Evolutionary conservation across 1,139 yeast genomes (phyloP).

Genomic region (Suhomyces bolitotheri): DNA sequence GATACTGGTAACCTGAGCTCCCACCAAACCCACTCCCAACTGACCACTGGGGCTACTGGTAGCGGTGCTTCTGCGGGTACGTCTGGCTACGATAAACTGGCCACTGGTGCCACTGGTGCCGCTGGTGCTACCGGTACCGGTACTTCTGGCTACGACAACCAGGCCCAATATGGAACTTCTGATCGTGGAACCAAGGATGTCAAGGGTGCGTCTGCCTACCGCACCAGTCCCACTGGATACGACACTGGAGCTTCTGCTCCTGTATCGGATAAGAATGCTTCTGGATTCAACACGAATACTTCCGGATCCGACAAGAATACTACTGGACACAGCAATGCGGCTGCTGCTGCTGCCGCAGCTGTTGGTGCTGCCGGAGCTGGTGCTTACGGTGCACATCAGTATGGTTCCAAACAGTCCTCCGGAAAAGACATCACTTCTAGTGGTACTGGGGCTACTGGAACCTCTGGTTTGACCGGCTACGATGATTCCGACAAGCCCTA

Average conservation of each 20-base stretch:
- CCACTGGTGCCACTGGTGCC: background rate
- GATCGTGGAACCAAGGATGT: too few species aligned
- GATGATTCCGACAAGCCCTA: constrained; percentile 5
- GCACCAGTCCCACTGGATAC: background rate
- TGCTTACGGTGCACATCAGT: too few species aligned
- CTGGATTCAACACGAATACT: background rate
- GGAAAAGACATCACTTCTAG: background rate
- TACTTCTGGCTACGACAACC: background rate
- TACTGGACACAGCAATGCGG: background rate
- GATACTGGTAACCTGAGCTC: background rate
- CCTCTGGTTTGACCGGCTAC: constrained; percentile 1
- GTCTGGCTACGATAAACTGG: constrained; percentile 1
- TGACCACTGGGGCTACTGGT: constrained; percentile 2
- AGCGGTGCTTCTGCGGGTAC: background rate
- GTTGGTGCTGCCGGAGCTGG: background rate
- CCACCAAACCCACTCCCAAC: background rate
- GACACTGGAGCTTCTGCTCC: background rate
- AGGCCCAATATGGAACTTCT: too few species aligned
- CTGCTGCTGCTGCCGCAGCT: background rate
- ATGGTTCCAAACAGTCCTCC: too few species aligned
- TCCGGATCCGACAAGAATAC: background rate
- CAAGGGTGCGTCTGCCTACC: background rate
- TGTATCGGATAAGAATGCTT: background rate
- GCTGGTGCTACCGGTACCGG: background rate
- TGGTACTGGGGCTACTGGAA: constrained; percentile 7